These are phyloP conservation scores for Hura crepitans DNA, from an alignment of 441 rosid genomes.

Conservation along the genomic window DNA sequence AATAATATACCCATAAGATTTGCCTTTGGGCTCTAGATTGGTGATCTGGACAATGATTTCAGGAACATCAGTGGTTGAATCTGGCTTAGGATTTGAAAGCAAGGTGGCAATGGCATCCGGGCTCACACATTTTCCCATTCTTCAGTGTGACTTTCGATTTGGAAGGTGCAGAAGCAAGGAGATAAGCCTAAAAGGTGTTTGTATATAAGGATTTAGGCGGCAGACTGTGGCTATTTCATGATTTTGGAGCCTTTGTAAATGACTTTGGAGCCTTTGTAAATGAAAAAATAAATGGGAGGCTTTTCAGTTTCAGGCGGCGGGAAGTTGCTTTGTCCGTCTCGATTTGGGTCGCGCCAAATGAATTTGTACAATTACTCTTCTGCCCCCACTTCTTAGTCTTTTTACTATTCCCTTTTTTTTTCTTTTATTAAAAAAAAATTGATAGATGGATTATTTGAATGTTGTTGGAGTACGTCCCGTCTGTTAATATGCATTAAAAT, in stretches of 20 bases:
- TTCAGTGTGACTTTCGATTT: neutral
- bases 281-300: neutral
- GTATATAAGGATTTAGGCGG: conserved; percentile 17
- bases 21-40: conserved; percentile 71
- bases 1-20: conserved; percentile 54
- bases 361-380: conserved; percentile 5
- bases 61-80: conserved; percentile 42
- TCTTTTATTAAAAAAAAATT: neutral
- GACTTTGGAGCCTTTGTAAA: neutral
- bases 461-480: too few species aligned
- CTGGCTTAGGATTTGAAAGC: conserved; percentile 57
- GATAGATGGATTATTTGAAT: neutral
- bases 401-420: neutral
- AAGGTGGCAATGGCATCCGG: conserved; percentile 53
- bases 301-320: conserved; percentile 4
- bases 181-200: neutral
- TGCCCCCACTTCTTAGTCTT: neutral
- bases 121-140: conserved; percentile 44
- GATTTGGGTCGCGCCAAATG: too few species aligned
- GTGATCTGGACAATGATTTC: conserved; percentile 64
- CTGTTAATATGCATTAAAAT: too few species aligned
- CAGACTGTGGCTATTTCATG: neutral
- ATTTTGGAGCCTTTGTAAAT: too few species aligned
- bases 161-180: neutral
- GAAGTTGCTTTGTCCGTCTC: too few species aligned